Conservation (phyloP, 768 basidiomycete species). For the Russula emetica region DNA sequence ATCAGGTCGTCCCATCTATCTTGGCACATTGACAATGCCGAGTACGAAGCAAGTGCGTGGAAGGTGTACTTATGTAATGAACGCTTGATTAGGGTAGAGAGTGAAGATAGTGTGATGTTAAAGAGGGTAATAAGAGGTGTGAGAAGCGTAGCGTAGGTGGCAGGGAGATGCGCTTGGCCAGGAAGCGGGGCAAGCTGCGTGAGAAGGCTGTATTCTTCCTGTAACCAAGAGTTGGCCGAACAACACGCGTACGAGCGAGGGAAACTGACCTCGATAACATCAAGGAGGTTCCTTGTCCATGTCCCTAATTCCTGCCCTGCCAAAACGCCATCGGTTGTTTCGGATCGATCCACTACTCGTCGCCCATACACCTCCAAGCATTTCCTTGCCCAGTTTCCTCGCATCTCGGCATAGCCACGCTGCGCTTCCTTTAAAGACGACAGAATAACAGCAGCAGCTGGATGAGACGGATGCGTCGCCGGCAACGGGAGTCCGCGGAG, state of each 20-base stretch:
- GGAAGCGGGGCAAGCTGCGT: constrained; percentile 60
- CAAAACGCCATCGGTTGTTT: constrained; percentile 58
- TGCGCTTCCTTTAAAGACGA: constrained; percentile 71
- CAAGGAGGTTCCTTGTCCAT: constrained; percentile 64
- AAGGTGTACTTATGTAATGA: constrained; percentile 75
- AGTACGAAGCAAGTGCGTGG: constrained; percentile 70
- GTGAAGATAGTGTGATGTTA: constrained; percentile 56
- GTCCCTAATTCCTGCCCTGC: constrained; percentile 68
- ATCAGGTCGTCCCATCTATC: constrained; percentile 65
- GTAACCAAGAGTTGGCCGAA: not conserved
- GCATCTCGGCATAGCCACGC: constrained; percentile 81
- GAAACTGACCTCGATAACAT: constrained; percentile 56
- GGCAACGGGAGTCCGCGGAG: constrained; percentile 71
- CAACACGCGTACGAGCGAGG: not conserved
- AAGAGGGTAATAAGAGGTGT: constrained; percentile 63
- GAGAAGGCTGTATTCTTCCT: constrained; percentile 69
- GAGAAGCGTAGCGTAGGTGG: constrained; percentile 59
- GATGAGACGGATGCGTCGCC: constrained; percentile 78
- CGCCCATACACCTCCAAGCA: constrained; percentile 70
- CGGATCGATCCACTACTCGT: constrained; percentile 63
- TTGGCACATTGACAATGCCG: constrained; percentile 53
- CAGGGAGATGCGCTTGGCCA: constrained; percentile 45
- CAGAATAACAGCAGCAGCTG: constrained; percentile 61
- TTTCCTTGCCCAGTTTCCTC: constrained; percentile 71
- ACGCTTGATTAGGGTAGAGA: constrained; percentile 65